phyloP scores from a whole-genome alignment of 768 basidiomycete genomes.

The Mycena polygramma region DNA sequence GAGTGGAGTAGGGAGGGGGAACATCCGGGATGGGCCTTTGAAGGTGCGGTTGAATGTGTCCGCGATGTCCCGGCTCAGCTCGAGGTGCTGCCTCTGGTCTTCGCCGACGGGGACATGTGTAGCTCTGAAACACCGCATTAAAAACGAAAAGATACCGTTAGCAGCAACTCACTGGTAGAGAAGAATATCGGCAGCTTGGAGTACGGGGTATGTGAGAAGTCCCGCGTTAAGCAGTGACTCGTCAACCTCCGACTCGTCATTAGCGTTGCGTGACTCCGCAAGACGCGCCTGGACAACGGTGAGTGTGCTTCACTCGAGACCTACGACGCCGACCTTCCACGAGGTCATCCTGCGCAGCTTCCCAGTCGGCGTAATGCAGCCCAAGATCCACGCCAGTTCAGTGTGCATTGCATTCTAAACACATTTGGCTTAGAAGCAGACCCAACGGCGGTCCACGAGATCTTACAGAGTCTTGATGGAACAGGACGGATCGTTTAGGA shows the following conservation, averaged over 20 bases:
- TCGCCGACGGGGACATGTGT: constrained; percentile 97
- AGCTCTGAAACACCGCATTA: constrained; percentile 63
- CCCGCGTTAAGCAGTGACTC: constrained; percentile 88
- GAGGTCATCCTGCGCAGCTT: constrained; percentile 93
- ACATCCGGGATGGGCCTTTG: constrained; percentile 60
- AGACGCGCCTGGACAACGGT: constrained; percentile 71
- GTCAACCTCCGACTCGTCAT: constrained; percentile 81
- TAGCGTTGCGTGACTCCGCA: constrained; percentile 79
- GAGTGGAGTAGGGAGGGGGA: constrained; percentile 79
- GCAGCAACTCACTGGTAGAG: constrained; percentile 73
- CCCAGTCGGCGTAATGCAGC: constrained; percentile 86
- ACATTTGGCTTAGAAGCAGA: neutral
- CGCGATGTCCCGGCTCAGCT: constrained; percentile 87
- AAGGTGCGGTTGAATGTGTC: constrained; percentile 85
- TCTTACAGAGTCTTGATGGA: constrained; percentile 91
- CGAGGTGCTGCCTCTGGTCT: constrained; percentile 95
- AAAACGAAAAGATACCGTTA: neutral
- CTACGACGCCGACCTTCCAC: constrained; percentile 80
- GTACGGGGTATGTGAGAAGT: constrained; percentile 90
- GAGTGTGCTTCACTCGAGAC: constrained; percentile 11
- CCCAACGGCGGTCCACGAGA: neutral
- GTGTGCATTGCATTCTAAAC: constrained; percentile 84
- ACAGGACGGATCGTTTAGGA: constrained; percentile 78
- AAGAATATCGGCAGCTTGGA: constrained; percentile 95
- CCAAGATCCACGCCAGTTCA: constrained; percentile 92